A percentile compares a stretch with the other conserved stretches of the same genome.
Evolutionary conservation across 2,329 filamentous ascomycete genomes (phyloP).

Genomic region (Penicillium sumatraense): DNA sequence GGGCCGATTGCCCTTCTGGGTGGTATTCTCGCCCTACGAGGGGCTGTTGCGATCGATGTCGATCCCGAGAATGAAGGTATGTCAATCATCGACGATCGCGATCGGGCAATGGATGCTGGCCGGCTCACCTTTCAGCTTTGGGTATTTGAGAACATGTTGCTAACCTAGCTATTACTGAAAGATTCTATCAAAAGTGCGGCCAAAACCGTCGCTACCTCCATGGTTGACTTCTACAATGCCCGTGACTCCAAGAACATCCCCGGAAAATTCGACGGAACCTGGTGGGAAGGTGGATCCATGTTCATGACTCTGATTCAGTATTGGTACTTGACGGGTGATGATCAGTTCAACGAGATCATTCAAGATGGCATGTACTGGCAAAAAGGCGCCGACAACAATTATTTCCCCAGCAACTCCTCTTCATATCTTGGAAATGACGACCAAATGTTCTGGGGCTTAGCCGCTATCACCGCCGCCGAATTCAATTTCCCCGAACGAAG

Average conservation of each 20-base stretch:
- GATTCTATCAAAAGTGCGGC: slow-evolving; percentile 19
- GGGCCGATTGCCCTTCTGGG: background rate
- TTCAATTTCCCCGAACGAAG: slow-evolving; percentile 72
- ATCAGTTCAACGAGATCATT: slow-evolving; percentile 15
- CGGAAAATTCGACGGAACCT: slow-evolving; percentile 19
- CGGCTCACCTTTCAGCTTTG: background rate
- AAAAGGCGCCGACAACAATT: slow-evolving; percentile 9
- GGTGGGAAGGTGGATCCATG: slow-evolving; percentile 18
- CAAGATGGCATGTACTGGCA: slow-evolving; percentile 20
- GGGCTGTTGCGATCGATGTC: background rate
- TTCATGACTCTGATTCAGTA: slow-evolving; percentile 17
- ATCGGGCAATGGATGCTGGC: background rate
- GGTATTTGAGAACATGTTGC: background rate
- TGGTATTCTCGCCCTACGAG: background rate
- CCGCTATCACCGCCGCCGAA: slow-evolving; percentile 76
- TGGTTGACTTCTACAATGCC: slow-evolving; percentile 17
- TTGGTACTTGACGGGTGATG: slow-evolving; percentile 18
- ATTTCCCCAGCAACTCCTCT: slow-evolving; percentile 18
- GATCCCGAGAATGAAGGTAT: slow-evolving; percentile 2
- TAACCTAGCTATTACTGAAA: background rate
- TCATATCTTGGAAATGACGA: slow-evolving; percentile 12
- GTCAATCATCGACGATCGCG: background rate
- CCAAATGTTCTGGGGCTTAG: slow-evolving; percentile 62
- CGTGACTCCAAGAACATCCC: slow-evolving; percentile 18
- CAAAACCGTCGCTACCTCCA: slow-evolving; percentile 9